Conservation (phyloP, 2,329 filamentous ascomycete species). For the Xylariaceae sp. region DNA sequence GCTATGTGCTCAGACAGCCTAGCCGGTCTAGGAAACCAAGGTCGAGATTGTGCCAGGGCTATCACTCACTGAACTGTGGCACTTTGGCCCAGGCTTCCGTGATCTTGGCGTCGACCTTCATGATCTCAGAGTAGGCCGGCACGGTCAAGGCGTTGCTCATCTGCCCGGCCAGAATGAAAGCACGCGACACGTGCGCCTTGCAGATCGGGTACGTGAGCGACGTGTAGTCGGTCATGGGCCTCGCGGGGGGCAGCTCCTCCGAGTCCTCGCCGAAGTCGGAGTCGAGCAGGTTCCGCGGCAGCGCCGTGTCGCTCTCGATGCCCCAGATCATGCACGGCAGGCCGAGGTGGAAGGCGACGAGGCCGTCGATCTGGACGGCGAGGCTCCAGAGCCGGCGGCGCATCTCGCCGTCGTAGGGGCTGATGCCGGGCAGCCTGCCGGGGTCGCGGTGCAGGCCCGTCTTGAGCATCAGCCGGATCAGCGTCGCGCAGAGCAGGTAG, state of each 20-base stretch:
- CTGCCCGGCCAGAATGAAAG: slow-evolving; percentile 42
- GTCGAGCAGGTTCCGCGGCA: slow-evolving; percentile 57
- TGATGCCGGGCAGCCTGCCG: slow-evolving; percentile 40
- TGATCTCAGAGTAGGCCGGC: slow-evolving; percentile 41
- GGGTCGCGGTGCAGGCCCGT: slow-evolving; percentile 53
- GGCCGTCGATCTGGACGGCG: slow-evolving; percentile 50
- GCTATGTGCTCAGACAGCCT: no score
- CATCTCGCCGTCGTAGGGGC: slow-evolving; percentile 48
- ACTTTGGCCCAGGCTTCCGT: slow-evolving; percentile 37
- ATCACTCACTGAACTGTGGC: slow-evolving; percentile 40
- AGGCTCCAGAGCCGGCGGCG: slow-evolving; percentile 46
- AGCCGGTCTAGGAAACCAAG: no score
- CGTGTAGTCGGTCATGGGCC: slow-evolving; percentile 53
- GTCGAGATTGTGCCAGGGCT: no score
- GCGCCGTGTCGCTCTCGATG: slow-evolving; percentile 54
- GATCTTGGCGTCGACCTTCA: slow-evolving; percentile 38
- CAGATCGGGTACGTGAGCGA: slow-evolving; percentile 46
- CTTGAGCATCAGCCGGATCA: slow-evolving; percentile 47
- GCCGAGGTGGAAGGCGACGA: slow-evolving; percentile 61
- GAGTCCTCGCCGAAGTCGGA: slow-evolving; percentile 55
- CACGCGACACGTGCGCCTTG: slow-evolving; percentile 39
- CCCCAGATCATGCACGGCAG: slow-evolving; percentile 58
- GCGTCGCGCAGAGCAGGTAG: slow-evolving; percentile 43
- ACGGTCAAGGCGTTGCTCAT: slow-evolving; percentile 41
- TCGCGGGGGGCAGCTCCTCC: slow-evolving; percentile 44